These are phyloP conservation scores for Juncus effusus DNA, from an alignment of 176 grass and related monocot species.

Conservation along the genomic window DNA sequence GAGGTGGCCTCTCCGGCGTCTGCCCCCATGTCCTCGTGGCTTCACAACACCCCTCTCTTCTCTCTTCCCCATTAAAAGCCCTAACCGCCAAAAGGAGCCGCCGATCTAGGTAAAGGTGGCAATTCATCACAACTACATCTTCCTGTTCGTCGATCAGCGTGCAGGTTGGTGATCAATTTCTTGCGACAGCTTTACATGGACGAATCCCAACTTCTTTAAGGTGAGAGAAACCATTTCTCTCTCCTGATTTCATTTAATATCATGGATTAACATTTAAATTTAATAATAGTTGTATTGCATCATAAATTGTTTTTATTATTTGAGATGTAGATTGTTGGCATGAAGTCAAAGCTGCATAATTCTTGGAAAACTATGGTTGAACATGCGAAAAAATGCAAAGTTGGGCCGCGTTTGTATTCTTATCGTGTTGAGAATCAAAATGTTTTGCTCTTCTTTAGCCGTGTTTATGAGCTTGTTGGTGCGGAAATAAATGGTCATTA, in stretches of 20 bases:
- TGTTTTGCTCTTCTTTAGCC: conserved; percentile 21
- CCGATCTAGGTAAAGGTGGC: no score
- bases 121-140: no score
- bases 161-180: conserved; percentile 1
- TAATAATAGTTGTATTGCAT: no score
- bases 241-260: background rate
- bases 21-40: no score
- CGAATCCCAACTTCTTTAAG: background rate
- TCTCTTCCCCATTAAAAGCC: background rate
- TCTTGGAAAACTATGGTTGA: conserved; percentile 10
- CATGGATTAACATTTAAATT: no score
- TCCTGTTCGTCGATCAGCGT: no score
- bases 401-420: conserved; percentile 17
- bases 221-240: background rate
- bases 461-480: conserved; percentile 17
- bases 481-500: conserved; percentile 13
- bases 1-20: no score
- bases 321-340: conserved; percentile 16
- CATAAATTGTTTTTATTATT: background rate
- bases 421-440: conserved; percentile 7
- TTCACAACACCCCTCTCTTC: no score
- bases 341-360: background rate
- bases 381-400: conserved; percentile 22
- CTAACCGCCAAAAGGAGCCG: no score
- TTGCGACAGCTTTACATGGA: conserved; percentile 2